phyloP scores from a whole-genome alignment of 2,329 filamentous ascomycete genomes.

The Thermomyces lanuginosus region DNA sequence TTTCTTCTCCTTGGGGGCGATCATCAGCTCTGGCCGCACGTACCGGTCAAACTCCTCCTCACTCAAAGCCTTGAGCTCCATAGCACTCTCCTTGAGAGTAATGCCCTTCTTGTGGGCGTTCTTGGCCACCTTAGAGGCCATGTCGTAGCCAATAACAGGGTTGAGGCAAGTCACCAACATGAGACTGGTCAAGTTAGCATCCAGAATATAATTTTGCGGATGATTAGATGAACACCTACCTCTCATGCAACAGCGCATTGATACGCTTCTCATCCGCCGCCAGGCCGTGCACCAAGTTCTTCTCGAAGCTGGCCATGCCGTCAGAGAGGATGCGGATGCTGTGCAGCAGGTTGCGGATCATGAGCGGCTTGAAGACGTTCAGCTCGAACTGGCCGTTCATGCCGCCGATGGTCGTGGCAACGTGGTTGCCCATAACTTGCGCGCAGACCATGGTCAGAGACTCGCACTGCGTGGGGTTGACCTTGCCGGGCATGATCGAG shows the following conservation, averaged over 20 bases:
- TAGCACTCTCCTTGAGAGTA: constrained; percentile 81
- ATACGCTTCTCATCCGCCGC: constrained; percentile 93
- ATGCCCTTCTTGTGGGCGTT: constrained; percentile 97
- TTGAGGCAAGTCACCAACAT: constrained; percentile 98
- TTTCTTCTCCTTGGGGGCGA: constrained; percentile 60
- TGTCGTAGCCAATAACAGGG: constrained; percentile 93
- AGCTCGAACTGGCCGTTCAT: constrained; percentile 98
- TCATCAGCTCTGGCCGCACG: constrained; percentile 88
- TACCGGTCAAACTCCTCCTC: constrained; percentile 79
- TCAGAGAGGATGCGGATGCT: constrained; percentile 76
- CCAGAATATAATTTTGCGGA: not conserved
- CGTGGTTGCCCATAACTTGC: constrained; percentile 96
- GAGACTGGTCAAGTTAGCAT: constrained; percentile 38
- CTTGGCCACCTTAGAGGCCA: constrained; percentile 94
- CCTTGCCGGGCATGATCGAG: constrained; percentile 98
- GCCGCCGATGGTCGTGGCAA: constrained; percentile 79
- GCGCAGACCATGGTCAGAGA: constrained; percentile 93
- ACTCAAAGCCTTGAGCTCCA: constrained; percentile 80
- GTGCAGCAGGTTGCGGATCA: constrained; percentile 91
- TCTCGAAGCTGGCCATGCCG: constrained; percentile 88
- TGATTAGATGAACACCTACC: constrained; percentile 38
- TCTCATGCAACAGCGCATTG: constrained; percentile 76
- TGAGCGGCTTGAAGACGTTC: constrained; percentile 95
- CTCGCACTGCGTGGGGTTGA: constrained; percentile 98
- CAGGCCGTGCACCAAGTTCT: constrained; percentile 75